Conservation (phyloP, 225 moss, liverwort and hornwort species). For the Bryoerythrophyllum caledonicum region DNA sequence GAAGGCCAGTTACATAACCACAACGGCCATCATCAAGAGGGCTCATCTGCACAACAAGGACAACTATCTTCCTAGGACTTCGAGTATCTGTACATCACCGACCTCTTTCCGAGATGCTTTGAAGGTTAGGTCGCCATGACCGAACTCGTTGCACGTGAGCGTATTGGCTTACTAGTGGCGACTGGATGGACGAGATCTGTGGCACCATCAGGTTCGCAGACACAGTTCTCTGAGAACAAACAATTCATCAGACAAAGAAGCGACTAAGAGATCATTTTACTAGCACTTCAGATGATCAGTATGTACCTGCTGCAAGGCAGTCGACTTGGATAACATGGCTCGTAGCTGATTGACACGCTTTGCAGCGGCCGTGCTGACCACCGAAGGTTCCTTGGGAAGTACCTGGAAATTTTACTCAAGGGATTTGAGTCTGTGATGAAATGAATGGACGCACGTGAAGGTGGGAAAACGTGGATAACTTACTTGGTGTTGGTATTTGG, state of each 20-base stretch:
- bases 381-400: conserved; percentile 17
- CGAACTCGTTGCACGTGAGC: conserved; percentile 32
- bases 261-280: neutral
- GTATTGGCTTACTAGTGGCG: conserved; percentile 23
- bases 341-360: conserved; percentile 42
- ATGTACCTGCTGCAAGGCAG: conserved; percentile 30
- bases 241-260: neutral
- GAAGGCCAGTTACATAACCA: neutral
- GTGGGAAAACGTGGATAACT: neutral
- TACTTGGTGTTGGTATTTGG: conserved; percentile 29
- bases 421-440: neutral
- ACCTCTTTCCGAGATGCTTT: conserved; percentile 47
- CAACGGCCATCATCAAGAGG: neutral
- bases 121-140: conserved; percentile 50
- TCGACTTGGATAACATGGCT: conserved; percentile 35
- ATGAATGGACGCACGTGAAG: neutral
- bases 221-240: conserved; percentile 19
- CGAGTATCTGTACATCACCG: conserved; percentile 19
- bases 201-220: neutral
- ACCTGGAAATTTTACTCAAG: neutral
- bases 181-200: conserved; percentile 11
- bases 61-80: neutral
- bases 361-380: conserved; percentile 37
- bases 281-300: neutral
- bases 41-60: conserved; percentile 27